A percentile compares a stretch with the other conserved stretches of the same genome.
Evolutionary conservation across 2,329 filamentous ascomycete species (phyloP).

Genomic region (Verticillium nubilum): DNA sequence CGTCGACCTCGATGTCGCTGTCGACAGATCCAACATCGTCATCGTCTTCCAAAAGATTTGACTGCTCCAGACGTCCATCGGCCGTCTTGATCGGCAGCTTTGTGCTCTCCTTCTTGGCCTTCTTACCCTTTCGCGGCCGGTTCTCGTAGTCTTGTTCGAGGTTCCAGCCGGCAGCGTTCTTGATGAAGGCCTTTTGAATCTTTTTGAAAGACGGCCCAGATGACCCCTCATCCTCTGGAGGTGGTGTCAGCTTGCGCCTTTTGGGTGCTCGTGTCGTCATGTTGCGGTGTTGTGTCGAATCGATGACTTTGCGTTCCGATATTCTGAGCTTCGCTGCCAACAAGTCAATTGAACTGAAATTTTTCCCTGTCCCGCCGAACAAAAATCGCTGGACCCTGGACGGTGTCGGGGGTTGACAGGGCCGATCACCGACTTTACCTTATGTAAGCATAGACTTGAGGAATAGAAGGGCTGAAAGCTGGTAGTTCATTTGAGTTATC

Average conservation of each 20-base stretch:
- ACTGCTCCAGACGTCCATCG: constrained; percentile 64
- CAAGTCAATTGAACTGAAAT: neutral
- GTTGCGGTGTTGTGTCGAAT: neutral
- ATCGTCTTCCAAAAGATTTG: constrained; percentile 49
- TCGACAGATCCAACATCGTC: constrained; percentile 55
- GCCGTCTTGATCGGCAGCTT: constrained; percentile 82
- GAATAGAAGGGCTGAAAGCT: constrained; percentile 1
- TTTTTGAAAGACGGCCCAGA: constrained; percentile 25
- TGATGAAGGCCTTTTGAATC: constrained; percentile 62
- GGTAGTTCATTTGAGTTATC: constrained; percentile 4
- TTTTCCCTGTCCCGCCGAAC: neutral
- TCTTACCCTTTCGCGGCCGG: constrained; percentile 68
- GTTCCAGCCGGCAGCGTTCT: constrained; percentile 77
- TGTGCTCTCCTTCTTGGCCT: constrained; percentile 64
- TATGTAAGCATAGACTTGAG: neutral
- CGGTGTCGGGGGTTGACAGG: constrained; percentile 1
- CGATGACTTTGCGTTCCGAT: neutral
- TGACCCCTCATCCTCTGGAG: constrained; percentile 39
- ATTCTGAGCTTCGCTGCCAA: neutral
- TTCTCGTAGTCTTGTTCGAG: constrained; percentile 88
- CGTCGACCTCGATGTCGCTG: constrained; percentile 58
- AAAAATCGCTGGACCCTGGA: constrained; percentile 8
- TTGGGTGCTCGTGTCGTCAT: constrained; percentile 50
- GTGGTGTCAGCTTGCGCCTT: constrained; percentile 53
- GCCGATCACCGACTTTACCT: neutral